Evolutionary conservation across 2,329 filamentous ascomycete genomes (phyloP).

Genomic region (Arthrobotrys conoides): DNA sequence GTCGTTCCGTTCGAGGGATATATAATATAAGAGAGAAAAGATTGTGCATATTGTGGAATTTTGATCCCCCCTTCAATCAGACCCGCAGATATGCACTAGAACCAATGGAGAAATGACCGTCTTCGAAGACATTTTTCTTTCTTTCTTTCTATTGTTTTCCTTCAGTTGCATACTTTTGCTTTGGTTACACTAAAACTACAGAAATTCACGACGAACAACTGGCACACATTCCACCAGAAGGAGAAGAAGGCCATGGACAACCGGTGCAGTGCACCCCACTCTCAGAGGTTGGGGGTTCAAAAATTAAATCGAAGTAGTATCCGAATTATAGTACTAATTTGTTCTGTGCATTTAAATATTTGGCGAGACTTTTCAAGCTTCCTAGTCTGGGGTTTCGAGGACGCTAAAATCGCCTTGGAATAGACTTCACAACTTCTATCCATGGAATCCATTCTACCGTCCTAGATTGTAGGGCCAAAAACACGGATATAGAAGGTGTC

Average conservation of each 20-base stretch:
- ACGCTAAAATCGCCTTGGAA: conserved; percentile 32
- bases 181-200: conserved; percentile 56
- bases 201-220: conserved; percentile 30
- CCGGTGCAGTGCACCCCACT: conserved; percentile 48
- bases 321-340: conserved; percentile 6
- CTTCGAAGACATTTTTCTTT: background rate
- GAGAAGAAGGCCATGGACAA: background rate
- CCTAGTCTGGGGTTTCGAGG: conserved; percentile 49
- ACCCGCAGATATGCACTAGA: conserved; percentile 22
- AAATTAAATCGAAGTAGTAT: conserved; percentile 35
- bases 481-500: conserved; percentile 48
- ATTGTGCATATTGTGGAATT: conserved; percentile 36
- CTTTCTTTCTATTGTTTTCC: conserved; percentile 9
- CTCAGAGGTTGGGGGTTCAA: conserved; percentile 29
- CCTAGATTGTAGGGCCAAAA: conserved; percentile 34
- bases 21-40: conserved; percentile 9
- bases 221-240: conserved; percentile 39
- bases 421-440: conserved; percentile 41
- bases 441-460: conserved; percentile 47
- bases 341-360: conserved; percentile 30
- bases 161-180: background rate
- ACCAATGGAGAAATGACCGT: conserved; percentile 53
- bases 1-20: conserved; percentile 4
- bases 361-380: conserved; percentile 52
- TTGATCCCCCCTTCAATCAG: background rate